Conservation (phyloP, 2,329 filamentous ascomycete species). For the Epichloe sibirici region DNA sequence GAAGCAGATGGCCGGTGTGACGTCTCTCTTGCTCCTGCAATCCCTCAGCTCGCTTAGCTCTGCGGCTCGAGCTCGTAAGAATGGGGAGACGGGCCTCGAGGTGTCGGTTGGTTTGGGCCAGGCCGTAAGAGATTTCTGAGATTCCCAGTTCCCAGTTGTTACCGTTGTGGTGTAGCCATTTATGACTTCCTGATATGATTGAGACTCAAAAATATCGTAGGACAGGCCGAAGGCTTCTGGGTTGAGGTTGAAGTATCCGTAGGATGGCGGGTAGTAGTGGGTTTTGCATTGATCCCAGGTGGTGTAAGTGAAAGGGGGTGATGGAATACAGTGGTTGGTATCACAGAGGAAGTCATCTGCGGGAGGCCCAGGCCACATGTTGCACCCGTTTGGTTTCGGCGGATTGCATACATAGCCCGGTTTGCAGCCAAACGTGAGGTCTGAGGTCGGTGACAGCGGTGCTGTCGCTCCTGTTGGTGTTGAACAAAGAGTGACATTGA, state of each 20-base stretch:
- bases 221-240: slow-evolving; percentile 48
- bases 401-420: slow-evolving; percentile 42
- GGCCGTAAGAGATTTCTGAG: slow-evolving; percentile 34
- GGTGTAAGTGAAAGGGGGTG: slow-evolving; percentile 24
- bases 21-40: slow-evolving; percentile 25
- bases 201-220: slow-evolving; percentile 46
- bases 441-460: slow-evolving; percentile 22
- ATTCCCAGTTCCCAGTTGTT: slow-evolving; percentile 43
- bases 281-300: slow-evolving; percentile 34
- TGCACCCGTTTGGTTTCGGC: slow-evolving; percentile 36
- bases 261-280: slow-evolving; percentile 35
- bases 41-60: slow-evolving; percentile 5
- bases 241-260: slow-evolving; percentile 53
- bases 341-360: slow-evolving; percentile 33
- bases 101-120: slow-evolving; percentile 8
- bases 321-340: slow-evolving; percentile 29
- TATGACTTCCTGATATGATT: slow-evolving; percentile 24
- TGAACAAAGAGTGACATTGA: slow-evolving; percentile 29
- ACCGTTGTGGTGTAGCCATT: slow-evolving; percentile 29
- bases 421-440: slow-evolving; percentile 40
- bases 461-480: slow-evolving; percentile 26
- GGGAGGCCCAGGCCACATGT: slow-evolving; percentile 38
- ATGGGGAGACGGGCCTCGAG: background rate
- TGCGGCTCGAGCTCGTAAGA: background rate
- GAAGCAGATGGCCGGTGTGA: slow-evolving; percentile 37